Evolutionary conservation across 441 rosid species (phyloP), one percentile per base, ranked within the genome.

Genomic region (Pelargonium cotyledonis): DNA sequence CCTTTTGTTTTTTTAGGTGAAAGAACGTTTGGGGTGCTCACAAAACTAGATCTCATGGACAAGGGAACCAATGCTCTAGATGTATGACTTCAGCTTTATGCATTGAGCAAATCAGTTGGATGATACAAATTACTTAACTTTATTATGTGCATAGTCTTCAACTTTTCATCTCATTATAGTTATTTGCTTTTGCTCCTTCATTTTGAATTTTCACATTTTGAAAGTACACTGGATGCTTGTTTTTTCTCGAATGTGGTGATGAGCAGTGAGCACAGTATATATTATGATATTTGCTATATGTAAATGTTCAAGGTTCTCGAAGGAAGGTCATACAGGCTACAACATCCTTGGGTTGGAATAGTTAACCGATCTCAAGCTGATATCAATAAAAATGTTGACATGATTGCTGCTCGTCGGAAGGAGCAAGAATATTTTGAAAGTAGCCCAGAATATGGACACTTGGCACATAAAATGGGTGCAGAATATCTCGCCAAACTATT

Each of bases 351-450:
- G 99, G 99, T 92, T n/a, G 99, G 99, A 75, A 89, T 92, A 70
- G 99, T 95, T 76, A 95, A 95, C 84, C 98, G 99, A 71, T 95
- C 99, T n/a, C 99, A 95, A 85, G 98, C 99, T 72, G 99, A 95
- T 69, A 95, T 95, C 82, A 95, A 95, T 68, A 95, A 88, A 80
- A 95, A 94, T 66, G 92, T 89, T 62, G 99, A 95, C 81, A 95
- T 95, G 96, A 85, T 85, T 79, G 81, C 78, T 83, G 97, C 98
- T 46, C 97, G 99, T 58, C 77, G 90, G 55, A 95, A 92, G 83
- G 99, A 95, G 85, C 82, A 78, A 23, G 99, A 95, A 80, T 95
- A 95, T 80, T 95, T 95, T 80, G 97, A 92, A 78, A 86, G 91
- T 67, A 92, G 99, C 81, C 97, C 99, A 0, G 99, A 95, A 65